Conservation (phyloP, 2,329 filamentous ascomycete species). For the Phaeophleospora eucalypticola region DNA sequence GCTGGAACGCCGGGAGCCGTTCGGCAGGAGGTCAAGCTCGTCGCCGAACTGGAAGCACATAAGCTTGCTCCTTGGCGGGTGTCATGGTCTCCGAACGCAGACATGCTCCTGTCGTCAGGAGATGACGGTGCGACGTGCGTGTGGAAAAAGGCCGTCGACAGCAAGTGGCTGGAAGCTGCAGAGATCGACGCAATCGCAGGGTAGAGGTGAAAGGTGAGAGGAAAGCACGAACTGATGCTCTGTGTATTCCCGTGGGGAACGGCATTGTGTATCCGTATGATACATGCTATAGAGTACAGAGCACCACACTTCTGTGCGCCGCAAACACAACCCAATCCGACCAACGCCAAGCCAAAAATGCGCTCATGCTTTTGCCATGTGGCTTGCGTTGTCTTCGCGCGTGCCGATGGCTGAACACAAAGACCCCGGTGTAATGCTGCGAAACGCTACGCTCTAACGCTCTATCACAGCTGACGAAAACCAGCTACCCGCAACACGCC, state of each 20-base stretch:
- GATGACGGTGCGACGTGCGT: slow-evolving; percentile 62
- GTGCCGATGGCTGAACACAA: neutral
- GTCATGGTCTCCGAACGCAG: slow-evolving; percentile 58
- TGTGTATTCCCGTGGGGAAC: neutral
- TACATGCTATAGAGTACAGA: neutral
- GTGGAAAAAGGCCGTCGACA: slow-evolving; percentile 48
- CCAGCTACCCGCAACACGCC: too few relatives aligned
- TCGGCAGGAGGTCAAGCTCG: slow-evolving; percentile 58
- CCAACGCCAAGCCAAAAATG: slow-evolving; percentile 4
- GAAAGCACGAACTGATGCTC: neutral
- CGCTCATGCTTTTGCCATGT: slow-evolving; percentile 10
- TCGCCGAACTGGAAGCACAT: slow-evolving; percentile 64
- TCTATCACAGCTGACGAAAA: too few relatives aligned
- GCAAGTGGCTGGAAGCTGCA: slow-evolving; percentile 47
- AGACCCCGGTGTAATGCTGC: neutral
- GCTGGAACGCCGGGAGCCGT: slow-evolving; percentile 61
- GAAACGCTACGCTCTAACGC: too few relatives aligned
- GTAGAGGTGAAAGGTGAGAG: neutral
- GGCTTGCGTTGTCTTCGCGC: slow-evolving; percentile 1
- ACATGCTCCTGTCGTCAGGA: slow-evolving; percentile 69
- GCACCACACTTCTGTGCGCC: slow-evolving; percentile 9
- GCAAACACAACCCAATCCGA: slow-evolving; percentile 8
- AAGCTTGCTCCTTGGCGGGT: slow-evolving; percentile 72
- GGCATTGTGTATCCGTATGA: neutral
- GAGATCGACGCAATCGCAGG: slow-evolving; percentile 40